Evolutionary conservation across 2,329 filamentous ascomycete species (phyloP).

Genomic region (Drechslerella dactyloides): DNA sequence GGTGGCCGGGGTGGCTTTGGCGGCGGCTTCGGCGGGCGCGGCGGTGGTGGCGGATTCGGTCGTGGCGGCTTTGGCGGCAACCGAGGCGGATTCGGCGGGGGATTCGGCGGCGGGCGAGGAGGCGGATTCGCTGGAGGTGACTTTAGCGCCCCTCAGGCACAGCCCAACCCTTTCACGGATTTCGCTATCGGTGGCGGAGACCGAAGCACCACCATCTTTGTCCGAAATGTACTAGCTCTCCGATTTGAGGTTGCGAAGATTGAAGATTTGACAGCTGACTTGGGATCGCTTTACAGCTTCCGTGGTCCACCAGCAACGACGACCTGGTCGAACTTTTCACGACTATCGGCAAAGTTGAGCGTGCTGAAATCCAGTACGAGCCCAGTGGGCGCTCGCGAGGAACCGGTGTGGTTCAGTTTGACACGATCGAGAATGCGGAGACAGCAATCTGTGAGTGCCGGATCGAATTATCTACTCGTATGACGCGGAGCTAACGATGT

Average conservation of each 20-base stretch:
- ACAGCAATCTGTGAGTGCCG: conserved; percentile 74
- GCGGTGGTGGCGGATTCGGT: conserved; percentile 62
- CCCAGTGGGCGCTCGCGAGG: conserved; percentile 93
- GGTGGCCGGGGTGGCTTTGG: conserved; percentile 59
- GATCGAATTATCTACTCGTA: not conserved
- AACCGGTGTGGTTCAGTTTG: conserved; percentile 95
- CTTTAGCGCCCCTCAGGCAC: conserved; percentile 62
- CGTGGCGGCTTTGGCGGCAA: conserved; percentile 58
- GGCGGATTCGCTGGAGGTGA: conserved; percentile 61
- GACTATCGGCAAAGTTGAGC: conserved; percentile 96
- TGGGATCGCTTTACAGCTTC: conserved; percentile 68
- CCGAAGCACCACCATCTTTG: conserved; percentile 82
- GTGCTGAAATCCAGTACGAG: conserved; percentile 99
- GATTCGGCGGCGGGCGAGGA: conserved; percentile 57
- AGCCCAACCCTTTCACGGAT: conserved; percentile 91
- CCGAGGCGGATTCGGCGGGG: conserved; percentile 59
- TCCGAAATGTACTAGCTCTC: conserved; percentile 81
- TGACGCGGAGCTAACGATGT: conserved; percentile 54
- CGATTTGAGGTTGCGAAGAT: conserved; percentile 41
- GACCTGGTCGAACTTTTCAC: conserved; percentile 95
- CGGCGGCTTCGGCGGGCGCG: conserved; percentile 54
- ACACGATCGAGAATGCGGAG: conserved; percentile 79
- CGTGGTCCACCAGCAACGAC: conserved; percentile 98
- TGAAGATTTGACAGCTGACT: conserved; percentile 56
- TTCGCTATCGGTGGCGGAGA: conserved; percentile 87